These are phyloP conservation scores for Saturnispora dispora DNA, from an alignment of 805 yeast genomes.

Conservation along the genomic window DNA sequence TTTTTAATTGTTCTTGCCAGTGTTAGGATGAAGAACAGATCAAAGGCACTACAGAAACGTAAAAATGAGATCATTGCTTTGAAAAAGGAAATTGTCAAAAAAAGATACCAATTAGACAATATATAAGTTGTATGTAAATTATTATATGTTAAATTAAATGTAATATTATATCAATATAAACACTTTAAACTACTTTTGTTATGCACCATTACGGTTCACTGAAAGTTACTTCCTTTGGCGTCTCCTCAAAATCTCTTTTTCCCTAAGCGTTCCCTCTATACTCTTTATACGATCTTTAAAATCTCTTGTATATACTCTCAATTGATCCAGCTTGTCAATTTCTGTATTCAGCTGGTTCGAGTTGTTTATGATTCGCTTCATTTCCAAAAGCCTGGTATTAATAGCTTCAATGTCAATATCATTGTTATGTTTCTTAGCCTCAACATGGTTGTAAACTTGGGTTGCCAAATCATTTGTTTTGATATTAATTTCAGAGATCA, in stretches of 20 bases:
- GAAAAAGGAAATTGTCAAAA: conserved; percentile 14
- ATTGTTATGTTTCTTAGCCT: conserved; percentile 18
- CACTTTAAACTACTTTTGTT: not conserved
- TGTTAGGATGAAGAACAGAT: conserved; percentile 29
- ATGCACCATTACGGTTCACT: not conserved
- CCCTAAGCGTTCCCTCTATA: conserved; percentile 17
- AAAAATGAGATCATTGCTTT: conserved; percentile 13
- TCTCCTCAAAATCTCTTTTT: conserved; percentile 2
- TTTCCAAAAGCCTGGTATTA: conserved; percentile 14
- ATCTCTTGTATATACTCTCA: conserved; percentile 24
- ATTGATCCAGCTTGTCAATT: conserved; percentile 28
- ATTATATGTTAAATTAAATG: not conserved
- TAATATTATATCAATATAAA: not conserved
- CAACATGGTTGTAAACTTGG: conserved; percentile 21
- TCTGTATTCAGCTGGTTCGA: conserved; percentile 24
- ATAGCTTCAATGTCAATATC: conserved; percentile 18
- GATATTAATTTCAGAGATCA: conserved; percentile 53
- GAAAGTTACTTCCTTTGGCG: not conserved
- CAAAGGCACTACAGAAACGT: conserved; percentile 17
- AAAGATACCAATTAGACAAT: conserved; percentile 1
- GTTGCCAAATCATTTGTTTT: conserved; percentile 35
- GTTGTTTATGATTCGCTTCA: conserved; percentile 16
- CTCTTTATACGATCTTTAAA: conserved; percentile 20
- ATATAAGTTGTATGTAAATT: not conserved
- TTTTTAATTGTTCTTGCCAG: conserved; percentile 29